Evolutionary conservation across 176 grass and related monocot species (phyloP).

Genomic region (Thalia dealbata): DNA sequence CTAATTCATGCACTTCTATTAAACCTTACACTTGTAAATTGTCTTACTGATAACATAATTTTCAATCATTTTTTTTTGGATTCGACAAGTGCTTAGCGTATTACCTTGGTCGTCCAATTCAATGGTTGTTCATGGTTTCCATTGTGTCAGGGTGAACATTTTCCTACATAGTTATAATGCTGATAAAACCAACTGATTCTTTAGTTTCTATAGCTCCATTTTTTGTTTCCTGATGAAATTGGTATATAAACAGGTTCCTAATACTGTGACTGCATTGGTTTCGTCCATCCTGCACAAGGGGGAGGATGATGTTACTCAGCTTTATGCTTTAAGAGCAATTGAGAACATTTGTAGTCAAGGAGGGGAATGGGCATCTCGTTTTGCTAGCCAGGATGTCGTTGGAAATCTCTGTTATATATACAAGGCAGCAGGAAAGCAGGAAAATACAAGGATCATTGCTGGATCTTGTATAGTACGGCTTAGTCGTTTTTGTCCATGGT

Average conservation of each 20-base stretch:
- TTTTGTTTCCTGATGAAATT: constrained; percentile 1
- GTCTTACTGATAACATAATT: background rate
- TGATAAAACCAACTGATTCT: background rate
- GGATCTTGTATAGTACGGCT: constrained; percentile 81
- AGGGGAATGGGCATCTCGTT: constrained; percentile 81
- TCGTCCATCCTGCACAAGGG: constrained; percentile 91
- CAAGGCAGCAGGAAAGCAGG: constrained; percentile 84
- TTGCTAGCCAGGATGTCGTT: constrained; percentile 81
- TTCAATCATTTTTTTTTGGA: background rate
- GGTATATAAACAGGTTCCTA: constrained; percentile 54
- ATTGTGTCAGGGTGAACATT: background rate
- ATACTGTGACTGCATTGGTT: constrained; percentile 73
- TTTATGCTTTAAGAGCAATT: constrained; percentile 91
- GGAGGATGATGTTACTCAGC: constrained; percentile 89
- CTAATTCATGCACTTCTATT: background rate
- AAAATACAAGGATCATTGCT: constrained; percentile 80
- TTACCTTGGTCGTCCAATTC: background rate
- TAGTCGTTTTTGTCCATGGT: constrained; percentile 67
- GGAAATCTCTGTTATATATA: constrained; percentile 82
- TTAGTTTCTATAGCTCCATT: background rate
- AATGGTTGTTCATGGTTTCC: background rate
- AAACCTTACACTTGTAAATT: background rate
- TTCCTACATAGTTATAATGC: background rate
- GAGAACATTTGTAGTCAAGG: constrained; percentile 98
- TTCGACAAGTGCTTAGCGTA: background rate